phyloP scores from a whole-genome alignment of 2,329 filamentous ascomycete species.

The Orbilia quercus region DNA sequence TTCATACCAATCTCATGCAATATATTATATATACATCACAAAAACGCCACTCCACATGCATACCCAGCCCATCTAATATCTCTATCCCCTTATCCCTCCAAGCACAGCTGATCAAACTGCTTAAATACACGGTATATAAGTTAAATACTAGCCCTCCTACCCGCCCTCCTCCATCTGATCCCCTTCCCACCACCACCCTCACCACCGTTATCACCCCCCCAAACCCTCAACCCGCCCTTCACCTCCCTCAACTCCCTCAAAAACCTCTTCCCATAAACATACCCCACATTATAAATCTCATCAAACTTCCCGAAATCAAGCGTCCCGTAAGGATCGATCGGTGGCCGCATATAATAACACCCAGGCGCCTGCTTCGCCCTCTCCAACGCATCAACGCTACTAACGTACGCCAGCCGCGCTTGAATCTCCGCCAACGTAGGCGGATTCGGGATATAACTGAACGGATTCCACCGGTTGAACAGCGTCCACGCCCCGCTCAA shows the following conservation, averaged over 20 bases:
- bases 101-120: not conserved
- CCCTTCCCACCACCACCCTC: conserved; percentile 58
- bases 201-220: conserved; percentile 64
- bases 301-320: conserved; percentile 98
- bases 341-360: conserved; percentile 95
- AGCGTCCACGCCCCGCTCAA: conserved; percentile 95
- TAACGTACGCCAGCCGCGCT: conserved; percentile 91
- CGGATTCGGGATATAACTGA: conserved; percentile 87
- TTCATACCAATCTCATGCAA: not conserved
- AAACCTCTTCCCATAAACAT: conserved; percentile 84
- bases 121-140: too few relatives aligned
- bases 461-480: conserved; percentile 95
- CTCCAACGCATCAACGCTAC: conserved; percentile 91
- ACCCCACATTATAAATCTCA: conserved; percentile 91
- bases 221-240: conserved; percentile 76
- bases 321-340: conserved; percentile 91
- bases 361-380: conserved; percentile 89
- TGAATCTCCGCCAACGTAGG: conserved; percentile 97
- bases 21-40: not conserved
- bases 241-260: conserved; percentile 77
- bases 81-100: not conserved
- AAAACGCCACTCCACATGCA: conserved; percentile 34
- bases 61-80: not conserved
- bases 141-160: conserved; percentile 61
- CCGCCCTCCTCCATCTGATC: conserved; percentile 64